phyloP scores from a whole-genome alignment of 768 basidiomycete genomes.

The Chalciporus pseudorubinellus region DNA sequence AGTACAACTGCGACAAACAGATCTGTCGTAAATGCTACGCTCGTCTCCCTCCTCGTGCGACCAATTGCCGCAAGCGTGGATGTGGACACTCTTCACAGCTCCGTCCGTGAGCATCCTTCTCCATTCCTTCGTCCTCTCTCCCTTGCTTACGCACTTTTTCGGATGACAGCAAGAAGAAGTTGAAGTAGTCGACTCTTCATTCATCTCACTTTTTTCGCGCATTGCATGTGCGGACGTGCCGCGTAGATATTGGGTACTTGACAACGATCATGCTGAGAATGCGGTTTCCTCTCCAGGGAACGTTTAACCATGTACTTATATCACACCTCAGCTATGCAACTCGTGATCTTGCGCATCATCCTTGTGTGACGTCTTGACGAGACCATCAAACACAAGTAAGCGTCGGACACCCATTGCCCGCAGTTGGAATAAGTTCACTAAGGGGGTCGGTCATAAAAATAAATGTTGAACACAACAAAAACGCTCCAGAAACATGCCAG shows the following conservation, averaged over 20 bases:
- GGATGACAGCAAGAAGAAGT: slow-evolving; percentile 86
- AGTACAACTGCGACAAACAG: slow-evolving; percentile 99
- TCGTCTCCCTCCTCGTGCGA: slow-evolving; percentile 97
- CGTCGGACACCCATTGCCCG: neutral
- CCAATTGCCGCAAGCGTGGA: slow-evolving; percentile 96
- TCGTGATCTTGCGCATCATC: slow-evolving; percentile 6
- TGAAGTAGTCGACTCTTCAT: slow-evolving; percentile 62
- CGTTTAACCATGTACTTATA: slow-evolving; percentile 19
- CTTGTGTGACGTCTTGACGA: too few species aligned
- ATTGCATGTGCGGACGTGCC: neutral
- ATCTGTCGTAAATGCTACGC: slow-evolving; percentile 99
- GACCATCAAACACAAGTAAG: too few species aligned
- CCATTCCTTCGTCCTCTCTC: neutral
- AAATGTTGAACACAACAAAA: neutral
- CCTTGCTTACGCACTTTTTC: neutral
- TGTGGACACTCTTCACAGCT: slow-evolving; percentile 91
- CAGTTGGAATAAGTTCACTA: neutral
- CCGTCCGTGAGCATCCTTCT: slow-evolving; percentile 66
- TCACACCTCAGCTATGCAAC: slow-evolving; percentile 19
- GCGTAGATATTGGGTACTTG: slow-evolving; percentile 12
- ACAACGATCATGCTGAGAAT: slow-evolving; percentile 4
- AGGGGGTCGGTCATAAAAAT: neutral
- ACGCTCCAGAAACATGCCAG: neutral
- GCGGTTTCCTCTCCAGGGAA: neutral
- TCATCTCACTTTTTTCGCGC: neutral